Evolutionary conservation across 768 basidiomycete species (phyloP).

Genomic region (Pisolithus albus): DNA sequence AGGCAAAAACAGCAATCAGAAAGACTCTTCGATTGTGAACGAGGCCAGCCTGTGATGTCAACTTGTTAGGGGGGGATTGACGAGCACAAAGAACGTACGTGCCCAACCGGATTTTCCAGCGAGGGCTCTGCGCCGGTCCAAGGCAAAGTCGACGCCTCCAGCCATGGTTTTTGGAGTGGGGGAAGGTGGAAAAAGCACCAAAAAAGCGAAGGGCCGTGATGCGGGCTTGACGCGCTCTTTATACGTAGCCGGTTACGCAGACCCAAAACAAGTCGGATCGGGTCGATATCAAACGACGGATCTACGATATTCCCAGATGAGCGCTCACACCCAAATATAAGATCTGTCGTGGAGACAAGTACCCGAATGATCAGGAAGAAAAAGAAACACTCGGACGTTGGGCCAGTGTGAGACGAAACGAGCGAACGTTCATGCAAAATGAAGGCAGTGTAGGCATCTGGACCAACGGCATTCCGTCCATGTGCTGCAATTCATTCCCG

Average conservation of each 20-base stretch:
- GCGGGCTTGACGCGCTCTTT: neutral
- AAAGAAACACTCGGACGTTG: too few relatives aligned
- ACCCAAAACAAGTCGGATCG: too few relatives aligned
- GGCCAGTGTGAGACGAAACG: too few relatives aligned
- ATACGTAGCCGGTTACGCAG: neutral
- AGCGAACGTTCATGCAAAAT: too few relatives aligned
- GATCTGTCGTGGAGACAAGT: too few relatives aligned
- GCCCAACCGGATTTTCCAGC: constrained; percentile 67
- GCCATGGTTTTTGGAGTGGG: constrained; percentile 30
- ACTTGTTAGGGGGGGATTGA: neutral
- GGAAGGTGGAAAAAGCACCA: neutral
- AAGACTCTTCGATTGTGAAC: constrained; percentile 61
- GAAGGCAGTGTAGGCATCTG: too few relatives aligned
- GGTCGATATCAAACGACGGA: too few relatives aligned
- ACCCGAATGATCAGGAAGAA: too few relatives aligned
- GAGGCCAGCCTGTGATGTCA: constrained; percentile 41
- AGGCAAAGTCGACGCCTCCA: constrained; percentile 37
- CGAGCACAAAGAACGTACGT: constrained; percentile 8
- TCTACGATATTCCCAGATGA: too few relatives aligned
- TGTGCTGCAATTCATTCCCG: too few relatives aligned
- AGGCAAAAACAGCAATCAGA: constrained; percentile 68
- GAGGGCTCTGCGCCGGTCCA: constrained; percentile 45
- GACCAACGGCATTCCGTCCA: too few relatives aligned
- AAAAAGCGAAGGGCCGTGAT: neutral
- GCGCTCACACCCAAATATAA: too few relatives aligned